Conservation (phyloP, 148 eudicot genomes). For the Pharnaceum exiguum region DNA sequence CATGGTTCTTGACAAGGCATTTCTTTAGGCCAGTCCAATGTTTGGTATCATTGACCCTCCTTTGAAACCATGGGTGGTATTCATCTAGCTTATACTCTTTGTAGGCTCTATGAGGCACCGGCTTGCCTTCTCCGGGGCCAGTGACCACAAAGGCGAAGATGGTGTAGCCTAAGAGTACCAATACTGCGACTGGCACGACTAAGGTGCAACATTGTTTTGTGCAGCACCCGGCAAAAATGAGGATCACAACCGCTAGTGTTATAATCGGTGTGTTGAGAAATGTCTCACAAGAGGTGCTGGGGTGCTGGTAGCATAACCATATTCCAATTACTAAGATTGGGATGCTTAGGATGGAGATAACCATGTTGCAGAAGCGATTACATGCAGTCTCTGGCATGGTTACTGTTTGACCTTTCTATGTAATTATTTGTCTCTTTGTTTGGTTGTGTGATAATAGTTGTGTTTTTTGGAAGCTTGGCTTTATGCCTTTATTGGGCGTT, state of each 20-base stretch:
- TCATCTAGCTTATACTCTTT: neutral
- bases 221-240: no score
- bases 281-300: slow-evolving; percentile 4
- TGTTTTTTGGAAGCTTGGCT: no score
- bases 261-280: slow-evolving; percentile 4
- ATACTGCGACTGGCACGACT: neutral
- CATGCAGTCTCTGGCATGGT: no score
- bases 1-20: neutral
- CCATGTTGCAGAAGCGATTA: no score
- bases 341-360: neutral
- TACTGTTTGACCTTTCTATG: no score
- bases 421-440: no score
- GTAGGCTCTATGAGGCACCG: neutral
- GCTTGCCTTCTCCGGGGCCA: neutral
- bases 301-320: neutral
- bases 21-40: neutral
- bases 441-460: no score
- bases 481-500: no score
- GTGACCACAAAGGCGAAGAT: neutral
- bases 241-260: neutral
- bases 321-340: slow-evolving; percentile 2
- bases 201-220: neutral
- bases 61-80: slow-evolving; percentile 5
- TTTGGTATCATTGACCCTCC: neutral
- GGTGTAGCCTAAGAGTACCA: neutral